These are phyloP conservation scores for Leptodontidium sp. DNA, from an alignment of 2,329 filamentous ascomycete genomes.

Conservation along the genomic window DNA sequence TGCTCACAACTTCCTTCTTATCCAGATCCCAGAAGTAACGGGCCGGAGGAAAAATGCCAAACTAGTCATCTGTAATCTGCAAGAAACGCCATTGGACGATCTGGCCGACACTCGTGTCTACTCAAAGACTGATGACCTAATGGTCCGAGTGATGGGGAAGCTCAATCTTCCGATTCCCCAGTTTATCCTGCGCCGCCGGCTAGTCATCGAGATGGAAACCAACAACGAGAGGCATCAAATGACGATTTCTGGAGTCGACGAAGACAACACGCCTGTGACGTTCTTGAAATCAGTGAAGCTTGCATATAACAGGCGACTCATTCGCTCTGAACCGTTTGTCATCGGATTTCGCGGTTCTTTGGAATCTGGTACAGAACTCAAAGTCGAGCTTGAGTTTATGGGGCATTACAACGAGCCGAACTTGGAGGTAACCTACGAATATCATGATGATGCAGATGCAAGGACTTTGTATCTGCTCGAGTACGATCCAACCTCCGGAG, in stretches of 20 bases:
- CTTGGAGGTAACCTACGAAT: constrained; percentile 44
- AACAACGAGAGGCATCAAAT: constrained; percentile 43
- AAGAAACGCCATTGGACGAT: constrained; percentile 53
- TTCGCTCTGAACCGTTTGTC: constrained; percentile 50
- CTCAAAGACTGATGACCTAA: constrained; percentile 51
- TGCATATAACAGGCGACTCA: constrained; percentile 48
- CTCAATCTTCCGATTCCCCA: constrained; percentile 49
- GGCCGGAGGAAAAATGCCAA: constrained; percentile 45
- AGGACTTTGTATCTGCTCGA: constrained; percentile 35
- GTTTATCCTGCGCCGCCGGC: constrained; percentile 50
- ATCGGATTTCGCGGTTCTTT: constrained; percentile 48
- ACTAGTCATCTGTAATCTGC: constrained; percentile 57
- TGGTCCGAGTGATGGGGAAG: constrained; percentile 52
- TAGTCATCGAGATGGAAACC: constrained; percentile 45
- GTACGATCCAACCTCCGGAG: constrained; percentile 31
- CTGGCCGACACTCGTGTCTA: constrained; percentile 47
- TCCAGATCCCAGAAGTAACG: constrained; percentile 49
- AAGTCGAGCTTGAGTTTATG: constrained; percentile 57
- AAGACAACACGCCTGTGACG: constrained; percentile 52
- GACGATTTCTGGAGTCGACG: constrained; percentile 49
- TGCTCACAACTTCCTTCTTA: too few species aligned
- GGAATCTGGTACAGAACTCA: constrained; percentile 41
- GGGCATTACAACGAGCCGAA: constrained; percentile 56
- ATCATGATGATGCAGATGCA: constrained; percentile 14
- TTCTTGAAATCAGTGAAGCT: constrained; percentile 53